Percentiles rank a stretch among this genome's conserved stretches.
Evolutionary conservation across 2,329 filamentous ascomycete species (phyloP).

Genomic region (Talaromyces funiculosus): DNA sequence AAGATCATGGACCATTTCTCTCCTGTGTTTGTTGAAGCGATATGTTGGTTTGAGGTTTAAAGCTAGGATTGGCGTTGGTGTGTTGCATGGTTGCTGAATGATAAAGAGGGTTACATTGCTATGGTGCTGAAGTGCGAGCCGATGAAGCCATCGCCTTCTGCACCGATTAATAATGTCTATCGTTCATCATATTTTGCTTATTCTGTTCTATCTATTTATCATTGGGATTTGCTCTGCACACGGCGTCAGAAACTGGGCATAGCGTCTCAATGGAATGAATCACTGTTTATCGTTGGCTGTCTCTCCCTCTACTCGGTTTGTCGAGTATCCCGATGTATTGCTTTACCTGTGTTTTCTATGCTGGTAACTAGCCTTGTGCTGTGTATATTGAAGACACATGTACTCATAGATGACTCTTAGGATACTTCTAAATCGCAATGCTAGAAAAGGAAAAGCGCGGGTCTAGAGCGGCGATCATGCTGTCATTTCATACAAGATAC

Average conservation of each 20-base stretch:
- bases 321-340: not conserved
- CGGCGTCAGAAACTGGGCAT: constrained; percentile 16
- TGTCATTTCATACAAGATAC: not conserved
- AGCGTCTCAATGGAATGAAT: constrained; percentile 15
- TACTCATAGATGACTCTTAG: not conserved
- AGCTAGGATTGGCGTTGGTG: constrained; percentile 23
- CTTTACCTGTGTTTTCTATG: not conserved
- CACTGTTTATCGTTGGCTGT: not conserved
- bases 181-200: not conserved
- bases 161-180: not conserved
- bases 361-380: not conserved
- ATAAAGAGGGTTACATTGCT: not conserved
- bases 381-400: not conserved
- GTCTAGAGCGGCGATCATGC: constrained; percentile 1
- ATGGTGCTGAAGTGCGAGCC: not conserved
- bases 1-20: constrained; percentile 21
- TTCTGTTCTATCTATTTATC: not conserved
- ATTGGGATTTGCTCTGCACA: constrained; percentile 9
- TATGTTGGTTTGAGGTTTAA: no score
- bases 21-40: not conserved
- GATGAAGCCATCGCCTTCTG: not conserved
- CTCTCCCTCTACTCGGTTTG: not conserved
- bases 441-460: not conserved
- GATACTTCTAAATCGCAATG: not conserved
- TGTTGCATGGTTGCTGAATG: constrained; percentile 16